Conservation (phyloP, 495 filamentous ascomycete genomes). For the Coniosporium apollinis region DNA sequence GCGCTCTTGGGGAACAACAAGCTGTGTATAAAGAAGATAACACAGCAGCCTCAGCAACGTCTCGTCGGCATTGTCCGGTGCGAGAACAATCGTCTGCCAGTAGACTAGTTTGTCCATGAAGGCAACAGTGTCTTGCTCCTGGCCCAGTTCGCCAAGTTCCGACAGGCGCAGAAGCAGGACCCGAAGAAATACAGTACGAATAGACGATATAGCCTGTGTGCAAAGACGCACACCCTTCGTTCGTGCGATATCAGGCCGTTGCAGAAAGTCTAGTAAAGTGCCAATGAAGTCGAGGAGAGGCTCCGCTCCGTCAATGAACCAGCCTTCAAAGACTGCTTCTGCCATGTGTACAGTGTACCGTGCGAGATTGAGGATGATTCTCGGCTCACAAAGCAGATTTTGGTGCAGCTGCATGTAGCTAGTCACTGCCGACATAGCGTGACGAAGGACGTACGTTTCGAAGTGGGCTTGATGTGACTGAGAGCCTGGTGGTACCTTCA, state of each 20-base stretch:
- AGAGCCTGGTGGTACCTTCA: slow-evolving; percentile 84
- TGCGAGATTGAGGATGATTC: slow-evolving; percentile 68
- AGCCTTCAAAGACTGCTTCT: slow-evolving; percentile 87
- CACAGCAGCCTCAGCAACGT: slow-evolving; percentile 68
- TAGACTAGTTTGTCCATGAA: slow-evolving; percentile 77
- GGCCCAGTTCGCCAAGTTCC: slow-evolving; percentile 52
- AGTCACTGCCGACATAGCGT: slow-evolving; percentile 52
- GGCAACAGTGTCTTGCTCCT: slow-evolving; percentile 38
- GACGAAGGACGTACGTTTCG: slow-evolving; percentile 71
- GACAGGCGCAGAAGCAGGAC: slow-evolving; percentile 67
- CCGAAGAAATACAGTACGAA: slow-evolving; percentile 57
- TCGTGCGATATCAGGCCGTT: slow-evolving; percentile 62
- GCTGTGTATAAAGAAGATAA: slow-evolving; percentile 74
- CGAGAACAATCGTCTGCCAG: slow-evolving; percentile 86
- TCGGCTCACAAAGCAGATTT: slow-evolving; percentile 59
- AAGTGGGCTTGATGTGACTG: slow-evolving; percentile 89
- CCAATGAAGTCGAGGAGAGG: slow-evolving; percentile 77
- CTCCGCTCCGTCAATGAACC: slow-evolving; percentile 78
- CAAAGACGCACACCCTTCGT: slow-evolving; percentile 82
- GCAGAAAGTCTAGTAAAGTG: slow-evolving; percentile 67
- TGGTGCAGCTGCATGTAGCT: slow-evolving; percentile 53
- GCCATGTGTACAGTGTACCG: slow-evolving; percentile 62
- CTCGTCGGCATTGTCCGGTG: slow-evolving; percentile 53
- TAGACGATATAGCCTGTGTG: slow-evolving; percentile 54
- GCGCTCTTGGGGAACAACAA: slow-evolving; percentile 43